Evolutionary conservation across 306 rosid genomes (phyloP), one percentile per base, ranked within the genome.

Genomic region (Vigna unguiculata): DNA sequence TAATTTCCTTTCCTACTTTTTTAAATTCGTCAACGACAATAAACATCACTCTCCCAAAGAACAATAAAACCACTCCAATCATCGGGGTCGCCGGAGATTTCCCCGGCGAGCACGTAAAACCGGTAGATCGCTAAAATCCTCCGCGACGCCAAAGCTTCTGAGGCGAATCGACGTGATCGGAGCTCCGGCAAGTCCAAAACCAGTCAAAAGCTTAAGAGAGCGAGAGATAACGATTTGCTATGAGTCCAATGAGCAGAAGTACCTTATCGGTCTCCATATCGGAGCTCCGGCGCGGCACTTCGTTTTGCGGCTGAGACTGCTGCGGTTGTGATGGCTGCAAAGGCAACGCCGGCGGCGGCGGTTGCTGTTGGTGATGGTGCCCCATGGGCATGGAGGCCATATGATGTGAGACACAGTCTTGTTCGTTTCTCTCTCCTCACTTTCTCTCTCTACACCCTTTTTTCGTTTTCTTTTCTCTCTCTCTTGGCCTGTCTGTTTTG

Each of bases 181-280:
- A 68, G 79, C 81, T 66, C 59, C 66, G 21, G 40, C 1, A 4
- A 21, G 22, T 67, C 40, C 4, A 17, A 13, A 76, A 78, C 5
- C 64, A 69, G 71, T 46, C 1, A 17, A 58, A 36, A 14, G 17
- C 10, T 8, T 6, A 13, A 60, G 7, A 10, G 9, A 82, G 28
- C 30, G 1, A 22, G 41, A 45, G 24, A 83, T 34, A 61, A 61
- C 51, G 58, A 58, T 32, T 47, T 7, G 4, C 24, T 67, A 12
- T 49, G 77, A 61, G 76, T 55, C 48, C 47, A 83, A 32, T 69
- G 61, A 54, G 68, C 74, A 63, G 36, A 75, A 62, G 71, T 53
- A 87, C 97, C 92, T 89, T 93, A 66, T 90, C 89, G 52, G 91
- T 60, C 65, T 87, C 90, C 91, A 90, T 87, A 21, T 67, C 87